These are phyloP conservation scores for Scleromitrula shiraiana DNA, from an alignment of 2,329 filamentous ascomycete species.

Conservation along the genomic window DNA sequence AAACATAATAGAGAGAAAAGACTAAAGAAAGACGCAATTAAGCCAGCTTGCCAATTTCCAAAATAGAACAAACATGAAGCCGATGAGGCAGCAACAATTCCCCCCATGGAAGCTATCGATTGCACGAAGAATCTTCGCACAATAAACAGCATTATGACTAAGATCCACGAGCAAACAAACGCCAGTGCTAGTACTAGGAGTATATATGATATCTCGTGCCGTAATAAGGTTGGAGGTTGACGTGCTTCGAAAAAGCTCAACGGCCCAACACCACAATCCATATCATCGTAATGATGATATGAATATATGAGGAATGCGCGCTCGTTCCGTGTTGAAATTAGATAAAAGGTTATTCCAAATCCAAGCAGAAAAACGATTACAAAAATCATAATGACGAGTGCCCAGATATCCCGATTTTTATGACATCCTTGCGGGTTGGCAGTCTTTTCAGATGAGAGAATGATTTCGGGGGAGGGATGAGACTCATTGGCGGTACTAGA, in stretches of 20 bases:
- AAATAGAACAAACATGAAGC: conserved; percentile 66
- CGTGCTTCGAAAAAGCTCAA: not conserved
- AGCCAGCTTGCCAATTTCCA: conserved; percentile 34
- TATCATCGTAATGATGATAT: not conserved
- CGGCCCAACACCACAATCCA: not conserved
- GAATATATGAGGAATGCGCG: not conserved
- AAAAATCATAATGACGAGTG: not conserved
- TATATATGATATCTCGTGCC: not conserved
- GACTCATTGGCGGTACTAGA: not conserved
- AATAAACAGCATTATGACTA: not conserved
- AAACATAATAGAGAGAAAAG: not conserved
- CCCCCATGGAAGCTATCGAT: not conserved
- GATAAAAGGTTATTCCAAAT: not conserved
- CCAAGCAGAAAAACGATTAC: not conserved
- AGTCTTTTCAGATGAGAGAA: not conserved
- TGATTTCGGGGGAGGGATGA: not conserved
- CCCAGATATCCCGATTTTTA: no score
- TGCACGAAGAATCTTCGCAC: not conserved
- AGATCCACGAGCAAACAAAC: not conserved
- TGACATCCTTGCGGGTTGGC: no score
- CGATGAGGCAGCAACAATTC: not conserved
- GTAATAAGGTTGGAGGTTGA: not conserved
- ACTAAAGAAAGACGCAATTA: not conserved
- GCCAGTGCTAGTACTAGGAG: not conserved
- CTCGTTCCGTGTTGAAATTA: not conserved